Percentiles rank a stretch among this genome's conserved stretches.
These are phyloP conservation scores for Candida tibetensis DNA, from an alignment of 805 yeast genomes.

Conservation along the genomic window DNA sequence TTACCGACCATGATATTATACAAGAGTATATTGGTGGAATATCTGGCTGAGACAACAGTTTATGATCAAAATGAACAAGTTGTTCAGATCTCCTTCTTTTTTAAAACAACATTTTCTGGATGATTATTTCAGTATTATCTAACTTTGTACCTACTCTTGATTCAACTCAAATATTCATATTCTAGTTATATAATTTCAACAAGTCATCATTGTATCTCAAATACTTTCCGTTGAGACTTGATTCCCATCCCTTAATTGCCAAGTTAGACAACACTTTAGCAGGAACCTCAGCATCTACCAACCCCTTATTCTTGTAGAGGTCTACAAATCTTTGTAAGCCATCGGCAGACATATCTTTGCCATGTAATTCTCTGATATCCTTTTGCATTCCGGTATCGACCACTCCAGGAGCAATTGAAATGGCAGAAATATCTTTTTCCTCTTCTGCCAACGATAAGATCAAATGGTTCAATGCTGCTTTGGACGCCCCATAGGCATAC, in stretches of 20 bases:
- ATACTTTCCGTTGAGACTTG: constrained; percentile 62
- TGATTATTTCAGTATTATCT: too few species aligned
- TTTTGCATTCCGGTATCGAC: constrained; percentile 89
- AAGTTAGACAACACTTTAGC: constrained; percentile 67
- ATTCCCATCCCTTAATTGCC: constrained; percentile 57
- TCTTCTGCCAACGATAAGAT: constrained; percentile 66
- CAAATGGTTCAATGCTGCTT: constrained; percentile 85
- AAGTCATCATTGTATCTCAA: constrained; percentile 55
- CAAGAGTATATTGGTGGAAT: too few species aligned
- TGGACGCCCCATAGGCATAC: constrained; percentile 90
- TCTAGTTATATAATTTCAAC: constrained; percentile 9
- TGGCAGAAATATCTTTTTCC: constrained; percentile 52
- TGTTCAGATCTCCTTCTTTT: too few species aligned
- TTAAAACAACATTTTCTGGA: too few species aligned
- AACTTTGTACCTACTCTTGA: too few species aligned
- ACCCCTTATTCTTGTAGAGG: constrained; percentile 53
- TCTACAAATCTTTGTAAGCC: constrained; percentile 61
- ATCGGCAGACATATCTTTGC: constrained; percentile 57
- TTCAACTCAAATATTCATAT: too few species aligned
- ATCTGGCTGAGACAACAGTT: too few species aligned
- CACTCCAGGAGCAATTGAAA: constrained; percentile 91
- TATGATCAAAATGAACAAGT: too few species aligned
- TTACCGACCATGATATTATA: too few species aligned
- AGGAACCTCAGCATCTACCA: constrained; percentile 70
- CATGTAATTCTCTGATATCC: constrained; percentile 66